phyloP scores from a whole-genome alignment of 495 filamentous ascomycete species.

The Sordaria brevicollis region DNA sequence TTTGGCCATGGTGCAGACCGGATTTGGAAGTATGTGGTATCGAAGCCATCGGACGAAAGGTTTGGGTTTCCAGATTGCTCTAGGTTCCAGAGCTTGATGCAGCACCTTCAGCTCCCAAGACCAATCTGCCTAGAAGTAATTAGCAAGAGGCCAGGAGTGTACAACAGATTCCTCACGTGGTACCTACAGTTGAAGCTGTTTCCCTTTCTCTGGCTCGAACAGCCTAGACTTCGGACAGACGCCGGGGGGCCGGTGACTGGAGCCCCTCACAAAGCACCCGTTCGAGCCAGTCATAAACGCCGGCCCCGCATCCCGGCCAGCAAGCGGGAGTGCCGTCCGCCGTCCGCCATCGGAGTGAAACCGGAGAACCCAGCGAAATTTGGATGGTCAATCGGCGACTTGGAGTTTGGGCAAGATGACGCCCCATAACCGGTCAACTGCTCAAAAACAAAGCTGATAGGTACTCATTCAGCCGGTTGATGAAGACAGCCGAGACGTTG shows the following conservation, averaged over 20 bases:
- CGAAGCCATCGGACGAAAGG: constrained; percentile 37
- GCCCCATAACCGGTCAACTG: constrained; percentile 61
- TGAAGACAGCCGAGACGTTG: background rate
- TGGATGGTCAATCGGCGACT: constrained; percentile 43
- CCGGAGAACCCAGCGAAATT: constrained; percentile 50
- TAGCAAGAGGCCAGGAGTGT: background rate
- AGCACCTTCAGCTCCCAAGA: constrained; percentile 75
- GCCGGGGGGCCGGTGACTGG: background rate
- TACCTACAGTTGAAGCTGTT: constrained; percentile 57
- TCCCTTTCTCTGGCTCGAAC: constrained; percentile 72
- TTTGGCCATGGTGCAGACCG: constrained; percentile 12
- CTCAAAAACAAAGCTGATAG: constrained; percentile 57
- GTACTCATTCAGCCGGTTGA: constrained; percentile 48
- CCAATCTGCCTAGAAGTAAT: constrained; percentile 40
- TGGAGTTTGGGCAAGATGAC: constrained; percentile 52
- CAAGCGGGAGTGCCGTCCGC: constrained; percentile 13
- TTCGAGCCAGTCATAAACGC: background rate
- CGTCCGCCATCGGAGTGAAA: constrained; percentile 58
- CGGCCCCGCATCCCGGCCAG: constrained; percentile 5
- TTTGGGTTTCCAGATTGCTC: constrained; percentile 41
- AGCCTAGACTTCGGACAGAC: constrained; percentile 40
- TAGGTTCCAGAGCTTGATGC: constrained; percentile 76
- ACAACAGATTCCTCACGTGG: background rate
- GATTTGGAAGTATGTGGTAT: constrained; percentile 19
- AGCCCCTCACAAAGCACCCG: background rate